Base-by-base conservation (phyloP, 2,329 filamentous ascomycete species). In the Colletotrichum sp. region DNA sequence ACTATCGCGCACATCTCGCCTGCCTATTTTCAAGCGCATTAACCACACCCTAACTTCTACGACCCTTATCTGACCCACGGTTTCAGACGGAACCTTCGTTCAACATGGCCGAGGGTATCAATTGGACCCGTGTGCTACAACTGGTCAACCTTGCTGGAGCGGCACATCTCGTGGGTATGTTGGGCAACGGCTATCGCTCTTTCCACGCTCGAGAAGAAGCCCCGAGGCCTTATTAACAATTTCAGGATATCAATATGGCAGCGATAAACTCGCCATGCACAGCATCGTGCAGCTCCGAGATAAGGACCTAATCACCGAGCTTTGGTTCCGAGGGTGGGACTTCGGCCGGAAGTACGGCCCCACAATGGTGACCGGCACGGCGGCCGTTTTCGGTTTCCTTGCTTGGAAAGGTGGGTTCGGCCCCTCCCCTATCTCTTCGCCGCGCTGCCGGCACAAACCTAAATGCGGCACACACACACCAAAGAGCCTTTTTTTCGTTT, bases 391-490 rank as follows among this genome's bases (percentile, higher is more conserved):
- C n/a, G 52, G 48, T 22, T 66, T 66, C 60, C 36, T 66, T 28
- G 61, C 72, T 12, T 43, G 62, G 68, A 75, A 75, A 34, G 55
- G 68, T 71, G 62, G 36, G 61, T 52, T 27, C 22, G 52, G 18
- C 18, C 15, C 36, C 13, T 48, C 28, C 25, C 25, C 28, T 32
- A 7, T 22, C 12, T 9, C 25, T 8, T 36, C 15, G 25, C 22
- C 12, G 28, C 13, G 18, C 22, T 52, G 36, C 55, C n/a, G 67
- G 34, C 27, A 52, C 25, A 4, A 58, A n/a, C 12, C n/a, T 22
- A 13, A 27, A 22, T 28, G 22, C 32, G 6, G 36, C 18, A 39
- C n/a, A 61, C 16, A 18, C 56, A 10, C 3, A 8, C 27, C 58
- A 27, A 18, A 58, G 3, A 30, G 8, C 13, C 6, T 9, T 22